phyloP scores from a whole-genome alignment of 495 filamentous ascomycete species.

The Ramalina peruviana region DNA sequence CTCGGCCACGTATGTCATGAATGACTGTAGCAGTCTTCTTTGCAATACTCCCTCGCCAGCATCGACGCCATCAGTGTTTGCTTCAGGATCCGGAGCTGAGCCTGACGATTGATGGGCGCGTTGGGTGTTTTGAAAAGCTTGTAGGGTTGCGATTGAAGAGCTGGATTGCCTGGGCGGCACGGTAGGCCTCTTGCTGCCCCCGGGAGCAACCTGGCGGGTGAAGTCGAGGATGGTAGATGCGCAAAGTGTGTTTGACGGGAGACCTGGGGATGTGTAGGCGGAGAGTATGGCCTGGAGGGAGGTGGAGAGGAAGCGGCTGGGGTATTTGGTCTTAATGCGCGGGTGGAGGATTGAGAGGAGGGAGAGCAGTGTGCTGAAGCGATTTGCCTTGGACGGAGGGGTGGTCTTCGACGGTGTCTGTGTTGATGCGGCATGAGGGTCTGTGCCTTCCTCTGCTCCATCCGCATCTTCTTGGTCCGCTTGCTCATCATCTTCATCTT shows the following conservation, averaged over 20 bases:
- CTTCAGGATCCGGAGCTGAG: conserved; percentile 66
- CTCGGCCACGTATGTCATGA: conserved; percentile 73
- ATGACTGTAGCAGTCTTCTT: conserved; percentile 64
- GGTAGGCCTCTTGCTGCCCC: conserved; percentile 52
- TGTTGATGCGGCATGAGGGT: background rate
- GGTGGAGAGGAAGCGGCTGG: conserved; percentile 84
- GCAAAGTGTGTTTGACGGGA: too few relatives aligned
- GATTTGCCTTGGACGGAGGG: conserved; percentile 16
- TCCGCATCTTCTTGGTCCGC: conserved; percentile 26
- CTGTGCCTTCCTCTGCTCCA: conserved; percentile 11
- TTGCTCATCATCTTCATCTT: conserved; percentile 36
- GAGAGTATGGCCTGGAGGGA: conserved; percentile 64
- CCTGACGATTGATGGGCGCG: background rate
- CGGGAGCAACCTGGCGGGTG: background rate
- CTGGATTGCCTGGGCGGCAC: conserved; percentile 57
- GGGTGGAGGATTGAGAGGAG: conserved; percentile 77
- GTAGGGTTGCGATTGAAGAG: conserved; percentile 29
- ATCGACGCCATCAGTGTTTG: conserved; percentile 33
- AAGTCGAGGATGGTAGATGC: too few relatives aligned
- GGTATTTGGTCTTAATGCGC: conserved; percentile 79
- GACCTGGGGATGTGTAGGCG: conserved; percentile 42
- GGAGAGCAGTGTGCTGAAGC: conserved; percentile 64
- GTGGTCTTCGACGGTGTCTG: background rate
- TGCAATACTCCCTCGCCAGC: conserved; percentile 41
- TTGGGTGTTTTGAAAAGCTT: conserved; percentile 15